Evolutionary conservation across 257 asterid genomes (phyloP).

Genomic region (Nicotiana paniculata): DNA sequence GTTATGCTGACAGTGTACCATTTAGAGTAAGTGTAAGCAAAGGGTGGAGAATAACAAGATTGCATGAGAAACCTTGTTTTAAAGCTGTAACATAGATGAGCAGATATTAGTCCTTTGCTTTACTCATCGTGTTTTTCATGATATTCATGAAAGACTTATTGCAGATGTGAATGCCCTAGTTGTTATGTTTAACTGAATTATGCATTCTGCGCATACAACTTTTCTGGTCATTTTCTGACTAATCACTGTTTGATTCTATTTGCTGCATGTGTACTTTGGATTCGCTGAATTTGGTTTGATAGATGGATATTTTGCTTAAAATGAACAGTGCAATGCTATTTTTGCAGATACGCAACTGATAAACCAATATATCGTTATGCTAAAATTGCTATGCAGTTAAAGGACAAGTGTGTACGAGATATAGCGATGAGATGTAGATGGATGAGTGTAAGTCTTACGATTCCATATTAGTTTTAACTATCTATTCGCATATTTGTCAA

Average conservation of each 20-base stretch:
- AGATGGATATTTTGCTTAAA: background rate
- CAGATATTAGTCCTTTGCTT: background rate
- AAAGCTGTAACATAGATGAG: background rate
- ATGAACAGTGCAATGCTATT: background rate
- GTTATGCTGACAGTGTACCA: background rate
- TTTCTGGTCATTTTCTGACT: background rate
- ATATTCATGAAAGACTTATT: background rate
- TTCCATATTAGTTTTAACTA: background rate
- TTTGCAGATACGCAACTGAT: constrained; percentile 70
- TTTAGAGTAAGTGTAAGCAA: background rate
- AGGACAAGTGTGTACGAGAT: constrained; percentile 82
- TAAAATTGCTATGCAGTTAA: constrained; percentile 66
- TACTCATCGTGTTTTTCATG: background rate
- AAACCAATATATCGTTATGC: constrained; percentile 44
- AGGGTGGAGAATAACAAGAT: background rate
- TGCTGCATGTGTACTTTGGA: background rate
- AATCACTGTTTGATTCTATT: background rate
- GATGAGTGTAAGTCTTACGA: constrained; percentile 66
- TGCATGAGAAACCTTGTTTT: background rate
- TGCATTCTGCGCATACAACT: background rate
- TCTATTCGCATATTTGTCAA: background rate
- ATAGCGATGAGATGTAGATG: constrained; percentile 85
- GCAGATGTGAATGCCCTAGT: background rate
- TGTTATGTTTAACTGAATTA: background rate
- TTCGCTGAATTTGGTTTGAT: background rate